phyloP scores from a whole-genome alignment of 345 rosid genomes.

The Rhodamnia argentea region DNA sequence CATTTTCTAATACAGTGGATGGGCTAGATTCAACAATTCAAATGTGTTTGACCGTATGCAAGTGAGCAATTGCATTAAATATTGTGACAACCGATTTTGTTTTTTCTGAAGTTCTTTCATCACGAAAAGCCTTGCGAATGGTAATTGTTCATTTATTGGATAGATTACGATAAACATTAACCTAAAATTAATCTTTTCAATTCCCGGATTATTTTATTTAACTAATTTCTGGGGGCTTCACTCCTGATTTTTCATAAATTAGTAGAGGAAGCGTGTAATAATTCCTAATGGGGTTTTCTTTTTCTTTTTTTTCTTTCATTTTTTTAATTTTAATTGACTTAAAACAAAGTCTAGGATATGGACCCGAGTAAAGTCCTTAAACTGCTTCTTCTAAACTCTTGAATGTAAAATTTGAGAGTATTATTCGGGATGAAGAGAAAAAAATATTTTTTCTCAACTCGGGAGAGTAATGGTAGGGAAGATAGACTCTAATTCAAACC shows the following conservation, averaged over 20 bases:
- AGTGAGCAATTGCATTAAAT: neutral
- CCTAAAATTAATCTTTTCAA: neutral
- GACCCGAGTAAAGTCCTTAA: no score
- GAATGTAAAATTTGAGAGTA: no score
- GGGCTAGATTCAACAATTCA: neutral
- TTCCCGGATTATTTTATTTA: neutral
- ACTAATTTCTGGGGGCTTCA: neutral
- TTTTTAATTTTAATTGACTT: neutral
- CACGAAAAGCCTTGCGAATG: neutral
- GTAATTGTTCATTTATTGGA: neutral
- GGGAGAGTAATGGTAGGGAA: no score
- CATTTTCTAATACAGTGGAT: neutral
- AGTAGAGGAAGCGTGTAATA: neutral
- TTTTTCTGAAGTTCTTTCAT: neutral
- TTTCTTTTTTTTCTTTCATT: neutral
- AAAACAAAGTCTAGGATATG: neutral
- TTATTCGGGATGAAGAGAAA: no score
- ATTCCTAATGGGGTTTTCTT: no score
- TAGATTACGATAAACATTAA: neutral
- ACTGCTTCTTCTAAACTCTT: no score
- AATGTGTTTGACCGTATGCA: neutral
- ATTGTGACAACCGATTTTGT: neutral
- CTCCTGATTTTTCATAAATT: neutral
- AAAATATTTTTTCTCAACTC: no score
- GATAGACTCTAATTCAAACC: neutral